A percentile compares a stretch with the other conserved stretches of the same genome.
Conservation (phyloP, 2,329 filamentous ascomycete genomes). For the Trichophyton rubrum region DNA sequence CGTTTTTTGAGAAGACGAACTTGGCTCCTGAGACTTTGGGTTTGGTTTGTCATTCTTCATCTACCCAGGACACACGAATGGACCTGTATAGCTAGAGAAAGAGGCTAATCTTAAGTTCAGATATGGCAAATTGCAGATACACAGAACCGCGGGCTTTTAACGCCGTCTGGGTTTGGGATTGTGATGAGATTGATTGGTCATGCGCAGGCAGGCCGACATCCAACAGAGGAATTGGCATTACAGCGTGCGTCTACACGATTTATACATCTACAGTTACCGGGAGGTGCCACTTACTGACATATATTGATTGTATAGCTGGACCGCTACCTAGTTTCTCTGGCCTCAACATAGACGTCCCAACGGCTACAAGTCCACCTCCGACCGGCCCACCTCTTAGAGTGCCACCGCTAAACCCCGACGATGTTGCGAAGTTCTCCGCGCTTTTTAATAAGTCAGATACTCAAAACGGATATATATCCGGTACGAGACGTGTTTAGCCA, state of each 20-base stretch:
- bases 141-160: conserved; percentile 89
- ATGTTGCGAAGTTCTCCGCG: conserved; percentile 76
- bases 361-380: conserved; percentile 44
- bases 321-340: conserved; percentile 91
- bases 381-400: conserved; percentile 60
- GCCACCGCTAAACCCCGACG: conserved; percentile 74
- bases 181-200: conserved; percentile 91
- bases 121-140: conserved; percentile 99
- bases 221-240: conserved; percentile 67
- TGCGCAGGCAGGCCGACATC: conserved; percentile 76
- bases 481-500: conserved; percentile 23
- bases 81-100: not conserved
- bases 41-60: conserved; percentile 47
- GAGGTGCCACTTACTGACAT: conserved; percentile 8
- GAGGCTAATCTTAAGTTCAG: conserved; percentile 34
- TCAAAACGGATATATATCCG: conserved; percentile 61
- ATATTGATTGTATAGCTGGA: conserved; percentile 37
- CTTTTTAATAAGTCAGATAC: conserved; percentile 83
- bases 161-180: conserved; percentile 82
- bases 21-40: conserved; percentile 75
- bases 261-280: not conserved
- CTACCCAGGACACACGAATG: not conserved
- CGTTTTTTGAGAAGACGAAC: conserved; percentile 94
- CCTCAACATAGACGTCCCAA: conserved; percentile 40
- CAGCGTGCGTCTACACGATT: conserved; percentile 41